Conservation (phyloP, 148 eudicot species). For the Rhododendron molle region DNA sequence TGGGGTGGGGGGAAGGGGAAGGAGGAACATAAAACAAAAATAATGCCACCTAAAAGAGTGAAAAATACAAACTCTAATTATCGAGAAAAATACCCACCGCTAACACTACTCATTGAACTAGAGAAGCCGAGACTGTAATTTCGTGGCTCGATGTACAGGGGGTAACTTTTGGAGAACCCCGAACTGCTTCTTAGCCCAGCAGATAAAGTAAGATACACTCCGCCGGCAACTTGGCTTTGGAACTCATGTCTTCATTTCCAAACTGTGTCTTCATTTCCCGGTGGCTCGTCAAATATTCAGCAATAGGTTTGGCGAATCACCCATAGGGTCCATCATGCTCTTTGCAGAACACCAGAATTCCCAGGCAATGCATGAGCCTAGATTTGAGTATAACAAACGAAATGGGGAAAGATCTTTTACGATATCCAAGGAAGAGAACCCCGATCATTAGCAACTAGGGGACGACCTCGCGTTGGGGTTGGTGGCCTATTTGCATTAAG, state of each 20-base stretch:
- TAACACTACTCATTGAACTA: slow-evolving; percentile 7
- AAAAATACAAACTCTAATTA: slow-evolving; percentile 6
- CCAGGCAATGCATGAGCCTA: slow-evolving; percentile 34
- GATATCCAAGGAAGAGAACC: slow-evolving; percentile 94
- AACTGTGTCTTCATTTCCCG: slow-evolving; percentile 7
- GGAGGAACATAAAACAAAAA: not conserved
- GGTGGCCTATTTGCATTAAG: slow-evolving; percentile 95
- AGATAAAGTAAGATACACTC: slow-evolving; percentile 9
- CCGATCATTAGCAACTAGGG: slow-evolving; percentile 78
- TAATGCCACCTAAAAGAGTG: slow-evolving; percentile 10
- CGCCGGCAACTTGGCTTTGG: slow-evolving; percentile 14
- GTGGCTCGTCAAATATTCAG: slow-evolving; percentile 21
- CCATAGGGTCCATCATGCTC: slow-evolving; percentile 42
- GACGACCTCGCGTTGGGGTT: slow-evolving; percentile 97
- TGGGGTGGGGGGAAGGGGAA: not conserved
- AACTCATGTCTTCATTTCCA: slow-evolving; percentile 14
- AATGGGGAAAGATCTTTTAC: slow-evolving; percentile 8
- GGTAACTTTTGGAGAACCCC: slow-evolving; percentile 11
- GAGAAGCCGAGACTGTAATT: slow-evolving; percentile 13
- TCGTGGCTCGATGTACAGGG: slow-evolving; percentile 33
- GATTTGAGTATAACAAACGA: slow-evolving; percentile 16
- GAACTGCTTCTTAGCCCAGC: slow-evolving; percentile 1
- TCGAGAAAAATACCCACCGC: slow-evolving; percentile 8
- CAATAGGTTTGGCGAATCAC: slow-evolving; percentile 20
- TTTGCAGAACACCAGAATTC: slow-evolving; percentile 47